A percentile compares a stretch with the other conserved stretches of the same genome.
Evolutionary conservation across 441 rosid species (phyloP).

Genomic region (Arabidopsis lyrata): DNA sequence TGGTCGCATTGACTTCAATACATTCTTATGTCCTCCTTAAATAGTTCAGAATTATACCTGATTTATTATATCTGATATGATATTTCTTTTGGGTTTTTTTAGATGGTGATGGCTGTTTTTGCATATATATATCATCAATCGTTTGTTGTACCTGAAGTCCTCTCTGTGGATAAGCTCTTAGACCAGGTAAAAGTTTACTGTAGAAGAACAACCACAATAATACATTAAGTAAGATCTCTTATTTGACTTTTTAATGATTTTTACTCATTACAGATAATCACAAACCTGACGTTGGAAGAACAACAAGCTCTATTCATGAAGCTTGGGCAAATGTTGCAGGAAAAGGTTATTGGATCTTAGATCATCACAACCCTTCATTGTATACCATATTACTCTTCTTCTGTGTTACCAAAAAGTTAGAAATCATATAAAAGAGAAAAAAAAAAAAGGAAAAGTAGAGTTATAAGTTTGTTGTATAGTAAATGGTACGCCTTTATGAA

Average conservation of each 20-base stretch:
- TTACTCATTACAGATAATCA: conserved; percentile 54
- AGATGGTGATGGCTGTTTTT: conserved; percentile 99
- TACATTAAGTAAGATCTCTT: neutral
- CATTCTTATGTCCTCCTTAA: neutral
- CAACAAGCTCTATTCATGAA: conserved; percentile 63
- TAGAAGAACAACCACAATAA: neutral
- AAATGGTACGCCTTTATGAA: neutral
- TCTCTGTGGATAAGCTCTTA: conserved; percentile 72
- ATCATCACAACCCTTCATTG: conserved; percentile 12
- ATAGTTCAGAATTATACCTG: neutral
- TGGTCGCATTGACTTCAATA: neutral
- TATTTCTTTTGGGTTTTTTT: neutral
- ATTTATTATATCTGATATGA: neutral
- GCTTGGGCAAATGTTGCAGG: conserved; percentile 67
- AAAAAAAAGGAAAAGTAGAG: conserved; percentile 3
- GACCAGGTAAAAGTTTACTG: conserved; percentile 60
- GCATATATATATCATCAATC: conserved; percentile 91
- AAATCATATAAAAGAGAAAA: conserved; percentile 5
- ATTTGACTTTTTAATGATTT: conserved; percentile 10
- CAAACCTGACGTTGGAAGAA: conserved; percentile 68
- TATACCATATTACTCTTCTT: neutral
- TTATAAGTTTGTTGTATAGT: conserved; percentile 28
- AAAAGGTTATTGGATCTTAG: conserved; percentile 44
- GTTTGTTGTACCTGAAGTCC: conserved; percentile 61
- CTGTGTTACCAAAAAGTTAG: neutral